Base-by-base conservation (phyloP, 2,329 filamentous ascomycete genomes). In the Colletotrichum sp. region DNA sequence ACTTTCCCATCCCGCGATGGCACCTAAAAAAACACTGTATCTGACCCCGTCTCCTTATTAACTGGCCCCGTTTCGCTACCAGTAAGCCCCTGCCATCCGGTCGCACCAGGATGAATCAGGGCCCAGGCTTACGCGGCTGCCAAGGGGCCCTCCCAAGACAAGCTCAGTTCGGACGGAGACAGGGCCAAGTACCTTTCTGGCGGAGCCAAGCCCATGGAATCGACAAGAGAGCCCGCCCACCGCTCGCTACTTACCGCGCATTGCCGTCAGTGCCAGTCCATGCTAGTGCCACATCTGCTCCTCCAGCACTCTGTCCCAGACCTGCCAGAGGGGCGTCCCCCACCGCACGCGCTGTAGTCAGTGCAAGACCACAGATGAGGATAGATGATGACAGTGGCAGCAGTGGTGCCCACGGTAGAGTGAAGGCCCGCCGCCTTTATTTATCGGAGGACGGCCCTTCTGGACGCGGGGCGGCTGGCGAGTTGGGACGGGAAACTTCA, bases 51-150 rank as follows among this genome's bases (percentile, higher is more conserved):
- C 73, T 36, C 60, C 69, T 76, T 59, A 76, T 60, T 73, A 72
- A 52, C 28, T 30, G n/a, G 49, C 44, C 70, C 64, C 49, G 70
- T 76, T 68, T 69, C 59, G 64, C 59, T 63, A 44, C 57, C 36
- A 68, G 59, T 65, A 28, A 13, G 44, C 59, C 74, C 74, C 65
- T 76, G 73, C 70, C 70, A 62, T 52, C 64, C 70, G 64, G 74
- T 73, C 74, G 65, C 74, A 76, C 74, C 74, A 74, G 64, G 49
- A 74, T 76, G 74, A 74, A 73, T 76, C 74, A 60, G 71, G 64
- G 74, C 59, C 65, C 70, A 76, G 74, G 74, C 74, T 76, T 68
- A 74, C 74, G 74, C 70, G 74, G 74, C 70, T 76, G 70, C 74
- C 70, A 76, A 76, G 74, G 69, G 67, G 26, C 34, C 13, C 44